Evolutionary conservation across 345 rosid genomes (phyloP).

Genomic region (Corymbia maculata): DNA sequence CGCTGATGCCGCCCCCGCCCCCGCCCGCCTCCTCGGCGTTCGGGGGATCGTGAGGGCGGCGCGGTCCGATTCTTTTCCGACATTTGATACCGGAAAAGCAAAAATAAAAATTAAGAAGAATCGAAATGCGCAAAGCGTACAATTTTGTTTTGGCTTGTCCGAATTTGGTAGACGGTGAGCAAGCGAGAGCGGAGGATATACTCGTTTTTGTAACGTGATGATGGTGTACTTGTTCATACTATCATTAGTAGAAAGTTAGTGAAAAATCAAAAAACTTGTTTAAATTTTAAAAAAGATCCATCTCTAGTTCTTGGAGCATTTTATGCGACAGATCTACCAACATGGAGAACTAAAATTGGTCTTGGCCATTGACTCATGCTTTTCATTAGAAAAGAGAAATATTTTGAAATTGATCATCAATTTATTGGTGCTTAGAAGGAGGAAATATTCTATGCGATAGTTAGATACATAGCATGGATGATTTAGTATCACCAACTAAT

Average conservation of each 20-base stretch:
- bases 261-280: neutral
- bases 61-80: neutral
- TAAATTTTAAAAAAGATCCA: neutral
- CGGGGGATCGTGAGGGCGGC: neutral
- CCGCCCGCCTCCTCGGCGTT: neutral
- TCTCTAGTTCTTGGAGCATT: neutral
- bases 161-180: neutral
- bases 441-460: accelerated
- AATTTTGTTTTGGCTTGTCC: neutral
- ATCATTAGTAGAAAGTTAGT: neutral
- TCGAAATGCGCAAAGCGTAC: neutral
- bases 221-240: neutral
- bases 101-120: neutral
- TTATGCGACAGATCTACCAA: neutral
- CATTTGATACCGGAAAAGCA: neutral
- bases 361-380: neutral
- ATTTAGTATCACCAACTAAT: neutral
- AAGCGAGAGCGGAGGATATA: neutral
- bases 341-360: neutral
- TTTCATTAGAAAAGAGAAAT: neutral
- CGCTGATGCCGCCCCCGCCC: neutral
- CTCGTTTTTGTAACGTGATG: neutral
- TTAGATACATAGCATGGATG: neutral
- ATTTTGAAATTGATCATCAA: no score
- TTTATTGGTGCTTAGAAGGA: neutral